Base-by-base conservation (phyloP, 2,329 filamentous ascomycete species). In the Pseudogymnoascus verrucosus region DNA sequence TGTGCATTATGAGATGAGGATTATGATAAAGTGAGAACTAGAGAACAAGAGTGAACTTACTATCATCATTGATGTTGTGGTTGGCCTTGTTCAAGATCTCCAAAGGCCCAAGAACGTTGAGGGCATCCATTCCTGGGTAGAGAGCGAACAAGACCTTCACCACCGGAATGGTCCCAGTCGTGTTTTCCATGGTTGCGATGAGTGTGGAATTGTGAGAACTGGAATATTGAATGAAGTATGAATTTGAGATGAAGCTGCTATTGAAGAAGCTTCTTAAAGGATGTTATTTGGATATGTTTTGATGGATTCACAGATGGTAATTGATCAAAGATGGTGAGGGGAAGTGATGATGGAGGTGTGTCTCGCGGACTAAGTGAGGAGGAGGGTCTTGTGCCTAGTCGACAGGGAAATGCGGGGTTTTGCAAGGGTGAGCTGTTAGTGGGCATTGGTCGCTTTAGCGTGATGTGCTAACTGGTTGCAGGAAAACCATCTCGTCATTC, bases 131-230 rank as follows among this genome's bases (percentile, higher is more conserved):
- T 69, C 77, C 78, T 65, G 79, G 75, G 73, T 82, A 80, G 69
- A 84, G 77, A 71, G 80, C 77, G 73, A 86, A 81, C 75, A 86
- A 81, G 72, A 86, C 84, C 77, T 85, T 82, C 78, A 86, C 80
- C 67, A 72, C 68, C 54, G 69, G 69, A 63, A 70, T 67, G 60
- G 61, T 26, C 23, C 65, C 65, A 60, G 72, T 70, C 8, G 67
- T 68, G 63, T 70, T 63, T 67, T 71, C 67, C 71, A 73, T 73
- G 69, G 64, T 72, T 71, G 69, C 69, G 47, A 63, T 62, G 36
- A 57, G 67, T 67, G 61, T 75, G 75, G 28, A 64, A 66, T 42
- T 39, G 59, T 61, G 59, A 61, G 59, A 61, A 37, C 34, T 40
- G 19, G 2, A 42, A 42, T 61, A n/a, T 61, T 10, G 3, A 16